Evolutionary conservation across 164 flowering plant species (phyloP).

Genomic region (Liquidambar formosana): DNA sequence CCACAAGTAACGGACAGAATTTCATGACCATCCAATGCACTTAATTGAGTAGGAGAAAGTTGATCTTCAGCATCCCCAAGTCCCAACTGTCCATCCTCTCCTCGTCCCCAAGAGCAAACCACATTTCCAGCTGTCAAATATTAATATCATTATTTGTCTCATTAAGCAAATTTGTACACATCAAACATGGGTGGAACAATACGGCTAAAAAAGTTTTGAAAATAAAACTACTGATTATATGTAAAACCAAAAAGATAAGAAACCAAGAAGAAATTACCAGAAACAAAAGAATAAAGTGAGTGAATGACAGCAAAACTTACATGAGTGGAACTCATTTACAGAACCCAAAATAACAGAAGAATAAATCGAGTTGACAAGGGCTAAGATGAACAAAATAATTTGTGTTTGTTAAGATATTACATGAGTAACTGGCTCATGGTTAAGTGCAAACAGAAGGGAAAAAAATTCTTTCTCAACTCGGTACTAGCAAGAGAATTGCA

Average conservation of each 20-base stretch:
- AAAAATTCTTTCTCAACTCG: no score
- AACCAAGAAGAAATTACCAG: not conserved
- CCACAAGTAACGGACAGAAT: conserved; percentile 82
- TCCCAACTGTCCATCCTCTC: conserved; percentile 98
- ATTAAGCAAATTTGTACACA: conserved; percentile 2
- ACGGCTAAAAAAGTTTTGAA: not conserved
- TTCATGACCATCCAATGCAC: conserved; percentile 75
- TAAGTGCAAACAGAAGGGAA: no score
- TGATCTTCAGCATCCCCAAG: conserved; percentile 98
- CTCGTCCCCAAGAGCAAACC: conserved; percentile 97
- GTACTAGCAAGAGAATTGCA: no score
- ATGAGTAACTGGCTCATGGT: no score
- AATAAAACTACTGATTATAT: not conserved
- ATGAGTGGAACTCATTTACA: no score
- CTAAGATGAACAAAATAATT: no score
- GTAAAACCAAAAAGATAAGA: not conserved
- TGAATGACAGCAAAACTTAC: no score
- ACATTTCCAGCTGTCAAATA: conserved; percentile 69
- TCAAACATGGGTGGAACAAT: not conserved
- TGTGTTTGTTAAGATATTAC: no score
- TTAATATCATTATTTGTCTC: not conserved
- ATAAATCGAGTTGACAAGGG: no score
- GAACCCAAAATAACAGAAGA: no score
- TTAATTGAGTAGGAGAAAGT: conserved; percentile 68
- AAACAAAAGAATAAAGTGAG: no score